Evolutionary conservation across 2,329 filamentous ascomycete genomes (phyloP).

Genomic region (Calonectria henricotiae): DNA sequence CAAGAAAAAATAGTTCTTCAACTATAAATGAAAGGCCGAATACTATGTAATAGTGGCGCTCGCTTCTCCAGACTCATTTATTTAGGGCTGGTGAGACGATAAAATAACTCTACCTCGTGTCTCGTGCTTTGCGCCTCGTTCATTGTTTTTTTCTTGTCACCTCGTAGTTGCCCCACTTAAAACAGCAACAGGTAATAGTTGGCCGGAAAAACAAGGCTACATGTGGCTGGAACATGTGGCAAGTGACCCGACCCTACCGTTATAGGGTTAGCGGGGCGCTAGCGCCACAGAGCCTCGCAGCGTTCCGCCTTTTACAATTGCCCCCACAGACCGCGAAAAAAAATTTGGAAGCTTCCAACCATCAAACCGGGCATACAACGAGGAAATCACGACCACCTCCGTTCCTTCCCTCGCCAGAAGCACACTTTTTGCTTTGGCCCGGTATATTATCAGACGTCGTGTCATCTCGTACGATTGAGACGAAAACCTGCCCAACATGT

Average conservation of each 20-base stretch:
- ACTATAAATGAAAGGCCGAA: too few relatives aligned
- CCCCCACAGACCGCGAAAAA: slow-evolving; percentile 57
- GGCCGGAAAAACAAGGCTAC: slow-evolving; percentile 13
- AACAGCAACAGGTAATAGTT: background rate
- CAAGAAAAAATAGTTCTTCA: too few relatives aligned
- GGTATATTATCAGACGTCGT: slow-evolving; percentile 50
- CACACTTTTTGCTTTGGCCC: slow-evolving; percentile 51
- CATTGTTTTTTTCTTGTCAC: background rate
- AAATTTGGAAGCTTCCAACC: slow-evolving; percentile 56
- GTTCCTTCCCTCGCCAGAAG: slow-evolving; percentile 52
- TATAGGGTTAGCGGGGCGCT: background rate
- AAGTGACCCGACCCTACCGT: background rate
- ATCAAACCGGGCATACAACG: slow-evolving; percentile 54
- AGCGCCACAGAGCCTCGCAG: slow-evolving; percentile 51
- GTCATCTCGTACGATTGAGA: slow-evolving; percentile 35
- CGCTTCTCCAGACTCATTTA: too few relatives aligned
- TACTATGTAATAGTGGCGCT: background rate
- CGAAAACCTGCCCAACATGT: slow-evolving; percentile 55
- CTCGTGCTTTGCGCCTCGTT: background rate
- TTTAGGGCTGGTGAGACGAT: slow-evolving; percentile 1
- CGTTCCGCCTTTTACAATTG: slow-evolving; percentile 41
- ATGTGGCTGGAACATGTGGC: slow-evolving; percentile 19
- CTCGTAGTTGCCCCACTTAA: slow-evolving; percentile 1
- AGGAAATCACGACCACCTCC: slow-evolving; percentile 54
- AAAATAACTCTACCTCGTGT: background rate